Conservation (phyloP, 768 basidiomycete genomes). For the Leccinum arenicola region DNA sequence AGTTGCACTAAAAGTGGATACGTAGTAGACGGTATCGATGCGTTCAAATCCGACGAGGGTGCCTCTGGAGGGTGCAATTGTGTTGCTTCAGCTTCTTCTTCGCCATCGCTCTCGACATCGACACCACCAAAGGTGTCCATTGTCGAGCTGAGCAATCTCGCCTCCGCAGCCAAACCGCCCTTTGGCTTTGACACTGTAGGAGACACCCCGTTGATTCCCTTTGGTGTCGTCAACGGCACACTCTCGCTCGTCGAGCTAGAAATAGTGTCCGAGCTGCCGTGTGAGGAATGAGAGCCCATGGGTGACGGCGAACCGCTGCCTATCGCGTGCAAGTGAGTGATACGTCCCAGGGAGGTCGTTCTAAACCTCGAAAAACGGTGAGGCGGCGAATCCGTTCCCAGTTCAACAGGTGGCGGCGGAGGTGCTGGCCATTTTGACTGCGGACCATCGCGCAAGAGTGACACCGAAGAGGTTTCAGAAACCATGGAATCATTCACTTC, state of each 20-base stretch:
- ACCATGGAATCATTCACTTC: constrained; percentile 15
- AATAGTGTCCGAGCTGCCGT: constrained; percentile 33
- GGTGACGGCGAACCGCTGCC: constrained; percentile 38
- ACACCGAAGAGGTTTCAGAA: constrained; percentile 14
- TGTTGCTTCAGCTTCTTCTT: constrained; percentile 8
- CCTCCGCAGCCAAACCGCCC: constrained; percentile 24
- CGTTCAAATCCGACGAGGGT: not conserved
- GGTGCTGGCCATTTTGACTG: constrained; percentile 32
- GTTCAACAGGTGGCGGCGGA: constrained; percentile 28
- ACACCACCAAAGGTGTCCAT: constrained; percentile 40
- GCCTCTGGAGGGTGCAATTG: not conserved
- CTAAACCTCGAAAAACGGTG: constrained; percentile 29
- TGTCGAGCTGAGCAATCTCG: constrained; percentile 27
- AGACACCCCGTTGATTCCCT: constrained; percentile 9
- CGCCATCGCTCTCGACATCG: constrained; percentile 11
- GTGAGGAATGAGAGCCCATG: constrained; percentile 42
- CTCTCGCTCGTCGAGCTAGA: constrained; percentile 34
- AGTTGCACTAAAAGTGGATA: constrained; percentile 42
- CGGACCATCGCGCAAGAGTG: constrained; percentile 16
- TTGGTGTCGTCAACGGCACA: constrained; percentile 17
- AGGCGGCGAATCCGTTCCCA: constrained; percentile 23
- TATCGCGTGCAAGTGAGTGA: constrained; percentile 24
- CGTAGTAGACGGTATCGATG: not conserved
- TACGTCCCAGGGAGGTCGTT: constrained; percentile 28
- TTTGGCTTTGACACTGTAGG: constrained; percentile 5